Evolutionary conservation across 1,284 basidiomycete genomes (phyloP).

Genomic region (Sanghuangporus baumii): DNA sequence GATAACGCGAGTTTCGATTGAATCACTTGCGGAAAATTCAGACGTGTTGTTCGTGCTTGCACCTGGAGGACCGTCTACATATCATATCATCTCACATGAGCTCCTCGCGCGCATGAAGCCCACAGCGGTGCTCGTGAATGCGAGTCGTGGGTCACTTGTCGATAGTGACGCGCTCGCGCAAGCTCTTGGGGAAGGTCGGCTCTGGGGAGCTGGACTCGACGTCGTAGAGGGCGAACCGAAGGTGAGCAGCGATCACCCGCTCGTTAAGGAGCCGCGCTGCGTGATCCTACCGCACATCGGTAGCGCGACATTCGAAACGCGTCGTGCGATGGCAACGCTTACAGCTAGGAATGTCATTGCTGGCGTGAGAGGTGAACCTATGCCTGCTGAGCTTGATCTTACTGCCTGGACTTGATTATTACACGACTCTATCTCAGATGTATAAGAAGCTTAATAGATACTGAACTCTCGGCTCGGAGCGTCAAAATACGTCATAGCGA

Average conservation of each 20-base stretch:
- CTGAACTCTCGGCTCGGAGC: neutral
- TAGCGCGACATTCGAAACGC: slow-evolving; percentile 82
- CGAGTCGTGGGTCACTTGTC: slow-evolving; percentile 76
- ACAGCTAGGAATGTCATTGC: slow-evolving; percentile 63
- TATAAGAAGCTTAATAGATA: neutral
- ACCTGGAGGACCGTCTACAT: slow-evolving; percentile 68
- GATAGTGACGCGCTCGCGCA: slow-evolving; percentile 84
- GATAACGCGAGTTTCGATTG: slow-evolving; percentile 57
- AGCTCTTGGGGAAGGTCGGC: slow-evolving; percentile 70
- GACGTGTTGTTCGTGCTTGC: slow-evolving; percentile 85
- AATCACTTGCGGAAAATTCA: slow-evolving; percentile 64
- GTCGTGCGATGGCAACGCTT: slow-evolving; percentile 75
- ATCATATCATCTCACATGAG: slow-evolving; percentile 63
- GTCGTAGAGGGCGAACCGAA: slow-evolving; percentile 92
- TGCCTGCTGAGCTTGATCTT: slow-evolving; percentile 49
- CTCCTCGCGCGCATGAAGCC: slow-evolving; percentile 85
- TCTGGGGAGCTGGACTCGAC: slow-evolving; percentile 91
- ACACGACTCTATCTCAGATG: neutral
- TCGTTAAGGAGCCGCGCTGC: slow-evolving; percentile 77
- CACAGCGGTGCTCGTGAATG: slow-evolving; percentile 76
- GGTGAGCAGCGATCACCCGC: slow-evolving; percentile 66
- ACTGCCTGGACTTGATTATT: slow-evolving; percentile 13
- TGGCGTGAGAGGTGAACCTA: slow-evolving; percentile 41
- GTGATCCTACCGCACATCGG: slow-evolving; percentile 86
- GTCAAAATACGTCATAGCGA: neutral